Conservation (phyloP, 2,329 filamentous ascomycete genomes). For the Clonostachys chloroleuca region DNA sequence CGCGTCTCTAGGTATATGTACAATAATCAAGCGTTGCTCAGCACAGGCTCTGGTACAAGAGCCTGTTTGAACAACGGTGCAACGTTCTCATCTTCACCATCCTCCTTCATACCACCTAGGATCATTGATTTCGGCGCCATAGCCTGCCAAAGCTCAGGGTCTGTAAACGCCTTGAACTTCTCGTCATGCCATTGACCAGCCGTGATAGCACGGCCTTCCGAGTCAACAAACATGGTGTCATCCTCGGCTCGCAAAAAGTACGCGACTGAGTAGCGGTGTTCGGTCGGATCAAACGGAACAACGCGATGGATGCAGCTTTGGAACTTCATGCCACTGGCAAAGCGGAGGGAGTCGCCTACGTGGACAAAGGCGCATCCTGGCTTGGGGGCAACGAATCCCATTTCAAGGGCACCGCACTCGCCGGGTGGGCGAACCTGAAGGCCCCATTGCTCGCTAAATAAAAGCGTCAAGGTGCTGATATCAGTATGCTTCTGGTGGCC, state of each 20-base stretch:
- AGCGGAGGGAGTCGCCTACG: slow-evolving; percentile 55
- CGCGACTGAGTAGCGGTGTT: slow-evolving; percentile 55
- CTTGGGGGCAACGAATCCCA: slow-evolving; percentile 49
- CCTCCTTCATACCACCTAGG: slow-evolving; percentile 44
- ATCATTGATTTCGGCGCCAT: slow-evolving; percentile 42
- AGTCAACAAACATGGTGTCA: slow-evolving; percentile 50
- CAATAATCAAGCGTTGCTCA: neutral
- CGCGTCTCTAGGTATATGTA: too few relatives aligned
- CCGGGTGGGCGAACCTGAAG: slow-evolving; percentile 49
- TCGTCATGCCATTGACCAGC: slow-evolving; percentile 50
- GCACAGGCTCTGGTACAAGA: neutral
- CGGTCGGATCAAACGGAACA: slow-evolving; percentile 42
- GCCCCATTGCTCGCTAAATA: slow-evolving; percentile 53
- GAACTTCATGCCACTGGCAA: slow-evolving; percentile 46
- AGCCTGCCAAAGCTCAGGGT: slow-evolving; percentile 36
- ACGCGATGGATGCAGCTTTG: slow-evolving; percentile 55
- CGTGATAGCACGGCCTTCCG: slow-evolving; percentile 46
- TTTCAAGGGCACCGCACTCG: slow-evolving; percentile 31
- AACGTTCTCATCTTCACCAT: slow-evolving; percentile 14
- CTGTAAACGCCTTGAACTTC: slow-evolving; percentile 47
- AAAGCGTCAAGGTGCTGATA: slow-evolving; percentile 48
- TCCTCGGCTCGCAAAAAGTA: slow-evolving; percentile 55
- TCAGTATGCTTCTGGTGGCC: slow-evolving; percentile 55
- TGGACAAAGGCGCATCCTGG: slow-evolving; percentile 49
- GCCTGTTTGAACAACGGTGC: neutral